Percentiles rank a stretch among this genome's conserved stretches.
Conservation (phyloP, 2,329 filamentous ascomycete species). For the Colletotrichum liriopes region DNA sequence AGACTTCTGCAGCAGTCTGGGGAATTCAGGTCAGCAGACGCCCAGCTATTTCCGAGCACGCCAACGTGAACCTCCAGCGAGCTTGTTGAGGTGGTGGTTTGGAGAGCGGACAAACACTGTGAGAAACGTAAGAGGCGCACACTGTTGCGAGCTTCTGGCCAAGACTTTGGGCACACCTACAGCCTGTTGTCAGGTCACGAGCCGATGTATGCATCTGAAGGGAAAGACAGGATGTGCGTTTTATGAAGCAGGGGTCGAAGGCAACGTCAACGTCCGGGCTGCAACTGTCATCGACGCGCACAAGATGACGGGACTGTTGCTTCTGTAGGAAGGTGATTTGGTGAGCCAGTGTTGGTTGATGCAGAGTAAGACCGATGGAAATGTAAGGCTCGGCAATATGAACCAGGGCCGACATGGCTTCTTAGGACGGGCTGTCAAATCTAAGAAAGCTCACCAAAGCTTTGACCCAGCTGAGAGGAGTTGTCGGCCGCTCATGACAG, state of each 20-base stretch:
- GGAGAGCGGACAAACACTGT: constrained; percentile 37
- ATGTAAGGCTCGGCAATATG: not conserved
- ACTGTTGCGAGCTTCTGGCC: constrained; percentile 27
- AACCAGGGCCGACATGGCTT: not conserved
- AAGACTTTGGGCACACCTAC: constrained; percentile 34
- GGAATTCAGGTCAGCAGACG: constrained; percentile 33
- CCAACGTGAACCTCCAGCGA: constrained; percentile 1
- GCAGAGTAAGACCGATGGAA: not conserved
- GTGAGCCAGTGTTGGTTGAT: not conserved
- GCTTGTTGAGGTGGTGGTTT: not conserved
- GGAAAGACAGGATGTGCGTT: constrained; percentile 4
- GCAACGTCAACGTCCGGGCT: not conserved
- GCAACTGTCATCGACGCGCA: constrained; percentile 10
- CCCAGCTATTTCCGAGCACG: constrained; percentile 12
- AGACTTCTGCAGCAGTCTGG: constrained; percentile 22
- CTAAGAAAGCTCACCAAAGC: not conserved
- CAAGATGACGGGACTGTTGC: constrained; percentile 10
- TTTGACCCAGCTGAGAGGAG: not conserved
- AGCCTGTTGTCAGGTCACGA: constrained; percentile 29
- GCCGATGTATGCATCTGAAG: constrained; percentile 1
- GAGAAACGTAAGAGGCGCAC: constrained; percentile 2
- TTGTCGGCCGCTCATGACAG: not conserved
- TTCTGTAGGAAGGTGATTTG: not conserved
- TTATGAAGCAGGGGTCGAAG: not conserved
- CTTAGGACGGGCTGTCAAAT: not conserved